These are phyloP conservation scores for Hypoxylon sp. DNA, from an alignment of 2,329 filamentous ascomycete species.

Conservation along the genomic window DNA sequence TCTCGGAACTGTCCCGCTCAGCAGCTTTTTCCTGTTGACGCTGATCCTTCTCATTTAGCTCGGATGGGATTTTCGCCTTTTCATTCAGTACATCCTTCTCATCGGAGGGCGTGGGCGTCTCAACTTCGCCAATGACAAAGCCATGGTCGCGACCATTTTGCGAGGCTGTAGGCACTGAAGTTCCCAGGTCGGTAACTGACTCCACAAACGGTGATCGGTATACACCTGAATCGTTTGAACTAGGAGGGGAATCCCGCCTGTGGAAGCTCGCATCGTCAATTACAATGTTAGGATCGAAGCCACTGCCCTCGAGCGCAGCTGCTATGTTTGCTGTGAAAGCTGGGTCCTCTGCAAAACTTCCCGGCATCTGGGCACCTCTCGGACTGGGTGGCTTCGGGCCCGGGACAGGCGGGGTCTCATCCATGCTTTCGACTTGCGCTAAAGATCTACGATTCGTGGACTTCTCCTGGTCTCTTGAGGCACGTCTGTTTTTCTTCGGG, in stretches of 20 bases:
- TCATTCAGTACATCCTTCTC: slow-evolving; percentile 49
- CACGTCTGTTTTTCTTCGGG: slow-evolving; percentile 38
- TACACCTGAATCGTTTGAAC: slow-evolving; percentile 63
- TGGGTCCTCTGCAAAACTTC: slow-evolving; percentile 74
- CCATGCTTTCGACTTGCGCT: slow-evolving; percentile 55
- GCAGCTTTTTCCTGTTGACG: slow-evolving; percentile 56
- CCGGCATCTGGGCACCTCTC: slow-evolving; percentile 68
- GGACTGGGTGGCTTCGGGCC: slow-evolving; percentile 69
- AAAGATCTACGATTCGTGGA: slow-evolving; percentile 51
- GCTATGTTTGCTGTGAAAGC: slow-evolving; percentile 78
- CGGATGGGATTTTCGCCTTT: slow-evolving; percentile 45
- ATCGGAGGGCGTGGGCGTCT: slow-evolving; percentile 58
- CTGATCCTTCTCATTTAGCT: slow-evolving; percentile 52
- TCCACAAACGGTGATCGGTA: slow-evolving; percentile 66
- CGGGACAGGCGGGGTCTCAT: slow-evolving; percentile 62
- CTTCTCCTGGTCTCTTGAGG: slow-evolving; percentile 34
- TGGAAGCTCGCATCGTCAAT: slow-evolving; percentile 74
- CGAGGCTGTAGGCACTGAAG: slow-evolving; percentile 34
- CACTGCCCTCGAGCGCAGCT: slow-evolving; percentile 75
- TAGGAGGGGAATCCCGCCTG: slow-evolving; percentile 72
- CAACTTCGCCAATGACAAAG: slow-evolving; percentile 63
- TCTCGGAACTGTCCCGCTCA: slow-evolving; percentile 45
- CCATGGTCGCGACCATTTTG: slow-evolving; percentile 53
- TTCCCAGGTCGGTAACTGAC: slow-evolving; percentile 58
- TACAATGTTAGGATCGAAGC: slow-evolving; percentile 78